A percentile compares a stretch with the other conserved stretches of the same genome.
Evolutionary conservation across 192 early-diverging fungal genomes (phyloP).

Genomic region (Cetraspora pellucida): DNA sequence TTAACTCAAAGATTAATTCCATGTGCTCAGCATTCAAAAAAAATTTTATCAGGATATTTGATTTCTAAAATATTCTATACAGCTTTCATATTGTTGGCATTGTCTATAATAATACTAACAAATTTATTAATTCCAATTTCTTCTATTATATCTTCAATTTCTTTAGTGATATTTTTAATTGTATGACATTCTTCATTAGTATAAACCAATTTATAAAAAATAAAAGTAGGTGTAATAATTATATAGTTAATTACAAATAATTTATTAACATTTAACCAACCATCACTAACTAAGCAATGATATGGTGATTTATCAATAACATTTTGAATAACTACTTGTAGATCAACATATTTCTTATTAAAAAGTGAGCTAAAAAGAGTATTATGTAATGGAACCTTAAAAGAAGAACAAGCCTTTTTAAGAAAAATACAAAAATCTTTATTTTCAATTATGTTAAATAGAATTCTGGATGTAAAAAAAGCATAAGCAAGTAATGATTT

Average conservation of each 20-base stretch:
- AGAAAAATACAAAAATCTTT: not conserved
- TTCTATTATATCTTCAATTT: not conserved
- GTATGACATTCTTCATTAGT: not conserved
- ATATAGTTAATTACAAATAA: too few relatives aligned
- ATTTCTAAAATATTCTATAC: not conserved
- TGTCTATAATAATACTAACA: not conserved
- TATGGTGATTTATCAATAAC: not conserved
- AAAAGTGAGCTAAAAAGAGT: not conserved
- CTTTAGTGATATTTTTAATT: not conserved
- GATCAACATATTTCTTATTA: not conserved
- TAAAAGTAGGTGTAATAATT: too few relatives aligned
- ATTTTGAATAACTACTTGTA: not conserved
- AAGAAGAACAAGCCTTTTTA: not conserved
- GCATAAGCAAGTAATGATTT: not conserved
- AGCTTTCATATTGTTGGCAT: not conserved
- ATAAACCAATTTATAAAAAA: too few relatives aligned
- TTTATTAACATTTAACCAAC: conserved; percentile 5
- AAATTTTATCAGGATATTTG: not conserved
- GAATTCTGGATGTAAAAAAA: not conserved
- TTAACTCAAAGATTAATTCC: not conserved
- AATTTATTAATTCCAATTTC: conserved; percentile 4
- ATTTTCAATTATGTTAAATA: conserved; percentile 6
- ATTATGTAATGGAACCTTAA: not conserved
- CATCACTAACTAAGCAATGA: not conserved
- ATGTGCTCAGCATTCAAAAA: not conserved